Conservation (phyloP, 192 early-diverging fungal genomes). For the Pilobolus umbonatus region DNA sequence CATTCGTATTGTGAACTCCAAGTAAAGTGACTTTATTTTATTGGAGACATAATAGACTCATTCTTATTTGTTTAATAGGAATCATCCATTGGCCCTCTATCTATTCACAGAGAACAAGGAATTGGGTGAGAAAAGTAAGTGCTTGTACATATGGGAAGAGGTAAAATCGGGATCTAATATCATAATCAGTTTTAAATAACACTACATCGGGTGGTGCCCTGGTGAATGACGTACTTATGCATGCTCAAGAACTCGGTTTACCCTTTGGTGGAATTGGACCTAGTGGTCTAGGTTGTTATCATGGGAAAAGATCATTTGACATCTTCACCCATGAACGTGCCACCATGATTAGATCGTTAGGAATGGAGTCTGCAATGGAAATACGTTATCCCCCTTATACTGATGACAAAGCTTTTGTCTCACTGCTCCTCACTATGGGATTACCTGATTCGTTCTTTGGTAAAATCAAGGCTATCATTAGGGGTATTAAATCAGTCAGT, state of each 20-base stretch:
- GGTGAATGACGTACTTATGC: constrained; percentile 74
- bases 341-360: constrained; percentile 5
- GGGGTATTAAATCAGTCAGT: too few species aligned
- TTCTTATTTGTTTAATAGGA: constrained; percentile 5
- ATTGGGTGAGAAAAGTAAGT: constrained; percentile 4
- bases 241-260: constrained; percentile 40
- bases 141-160: background rate
- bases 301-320: constrained; percentile 65
- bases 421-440: background rate
- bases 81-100: constrained; percentile 22
- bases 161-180: background rate
- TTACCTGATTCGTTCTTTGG: background rate
- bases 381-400: constrained; percentile 1
- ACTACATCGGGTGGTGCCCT: constrained; percentile 63
- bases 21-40: constrained; percentile 22
- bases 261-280: constrained; percentile 81
- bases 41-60: constrained; percentile 4
- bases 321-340: constrained; percentile 64
- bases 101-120: constrained; percentile 21
- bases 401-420: background rate
- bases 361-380: constrained; percentile 4
- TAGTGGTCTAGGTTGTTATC: constrained; percentile 76
- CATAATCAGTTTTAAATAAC: constrained; percentile 30
- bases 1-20: constrained; percentile 29
- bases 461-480: constrained; percentile 1